phyloP scores from a whole-genome alignment of 2,329 filamentous ascomycete species.

The Fusarium coffeatum region DNA sequence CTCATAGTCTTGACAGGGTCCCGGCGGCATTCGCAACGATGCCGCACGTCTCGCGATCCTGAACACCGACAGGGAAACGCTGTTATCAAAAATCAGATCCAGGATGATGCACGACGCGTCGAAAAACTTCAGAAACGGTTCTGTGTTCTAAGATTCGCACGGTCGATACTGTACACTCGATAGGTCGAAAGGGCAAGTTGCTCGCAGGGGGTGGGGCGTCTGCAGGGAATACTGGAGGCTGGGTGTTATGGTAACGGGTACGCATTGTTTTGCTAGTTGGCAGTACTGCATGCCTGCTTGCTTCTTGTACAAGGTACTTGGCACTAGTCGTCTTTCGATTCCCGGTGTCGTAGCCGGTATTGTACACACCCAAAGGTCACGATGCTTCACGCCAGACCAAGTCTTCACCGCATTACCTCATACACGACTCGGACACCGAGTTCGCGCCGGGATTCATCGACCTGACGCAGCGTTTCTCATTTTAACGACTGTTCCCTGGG shows the following conservation, averaged over 20 bases:
- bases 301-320: constrained; percentile 35
- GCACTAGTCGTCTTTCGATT: constrained; percentile 34
- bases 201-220: constrained; percentile 37
- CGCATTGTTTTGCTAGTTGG: constrained; percentile 28
- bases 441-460: constrained; percentile 46
- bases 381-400: constrained; percentile 47
- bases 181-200: constrained; percentile 26
- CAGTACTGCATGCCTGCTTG: constrained; percentile 4
- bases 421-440: constrained; percentile 47
- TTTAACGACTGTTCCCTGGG: constrained; percentile 31
- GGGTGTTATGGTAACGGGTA: constrained; percentile 45
- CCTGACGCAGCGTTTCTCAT: constrained; percentile 41
- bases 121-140: constrained; percentile 36
- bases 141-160: constrained; percentile 27
- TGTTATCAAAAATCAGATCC: constrained; percentile 40
- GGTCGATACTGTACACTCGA: constrained; percentile 31
- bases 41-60: constrained; percentile 43
- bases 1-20: constrained; percentile 21
- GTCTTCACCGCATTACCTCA: constrained; percentile 49
- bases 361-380: constrained; percentile 40
- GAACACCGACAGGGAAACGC: constrained; percentile 37
- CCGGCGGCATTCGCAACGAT: constrained; percentile 43
- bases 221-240: constrained; percentile 40
- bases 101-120: constrained; percentile 44
- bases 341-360: constrained; percentile 43